These are phyloP conservation scores for Cladophialophora yegresii DNA, from an alignment of 2,329 filamentous ascomycete genomes.

Conservation along the genomic window DNA sequence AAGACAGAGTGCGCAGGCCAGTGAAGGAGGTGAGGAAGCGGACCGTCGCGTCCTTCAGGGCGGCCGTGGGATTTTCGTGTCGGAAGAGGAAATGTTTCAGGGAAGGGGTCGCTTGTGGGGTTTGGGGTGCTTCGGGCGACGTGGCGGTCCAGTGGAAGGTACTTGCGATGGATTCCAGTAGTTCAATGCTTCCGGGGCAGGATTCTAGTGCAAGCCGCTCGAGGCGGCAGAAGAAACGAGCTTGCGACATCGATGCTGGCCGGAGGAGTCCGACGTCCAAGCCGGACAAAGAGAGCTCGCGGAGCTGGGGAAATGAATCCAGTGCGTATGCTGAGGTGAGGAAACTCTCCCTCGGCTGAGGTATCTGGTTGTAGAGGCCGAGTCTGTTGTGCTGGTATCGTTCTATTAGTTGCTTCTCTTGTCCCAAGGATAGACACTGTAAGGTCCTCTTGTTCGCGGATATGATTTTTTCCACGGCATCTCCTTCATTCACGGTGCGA, in stretches of 20 bases:
- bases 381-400: conserved; percentile 26
- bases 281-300: conserved; percentile 32
- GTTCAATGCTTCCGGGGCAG: conserved; percentile 31
- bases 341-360: conserved; percentile 29
- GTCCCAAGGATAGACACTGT: conserved; percentile 32
- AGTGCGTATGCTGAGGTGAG: conserved; percentile 25
- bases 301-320: conserved; percentile 27
- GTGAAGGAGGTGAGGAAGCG: conserved; percentile 35
- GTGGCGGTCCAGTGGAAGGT: conserved; percentile 31
- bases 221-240: conserved; percentile 31
- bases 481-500: conserved; percentile 31
- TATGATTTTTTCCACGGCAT: conserved; percentile 31
- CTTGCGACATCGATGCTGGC: conserved; percentile 27
- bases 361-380: conserved; percentile 23
- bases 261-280: conserved; percentile 29
- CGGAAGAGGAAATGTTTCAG: conserved; percentile 35
- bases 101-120: conserved; percentile 21
- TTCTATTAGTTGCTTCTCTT: conserved; percentile 34
- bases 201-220: conserved; percentile 34
- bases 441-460: conserved; percentile 30
- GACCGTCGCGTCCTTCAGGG: conserved; percentile 31
- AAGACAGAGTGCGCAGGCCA: conserved; percentile 33
- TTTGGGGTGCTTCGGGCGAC: conserved; percentile 25
- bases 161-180: conserved; percentile 28
- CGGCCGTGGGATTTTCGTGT: conserved; percentile 30